Conservation (phyloP, 2,329 filamentous ascomycete species). For the Ophiostoma piceae region DNA sequence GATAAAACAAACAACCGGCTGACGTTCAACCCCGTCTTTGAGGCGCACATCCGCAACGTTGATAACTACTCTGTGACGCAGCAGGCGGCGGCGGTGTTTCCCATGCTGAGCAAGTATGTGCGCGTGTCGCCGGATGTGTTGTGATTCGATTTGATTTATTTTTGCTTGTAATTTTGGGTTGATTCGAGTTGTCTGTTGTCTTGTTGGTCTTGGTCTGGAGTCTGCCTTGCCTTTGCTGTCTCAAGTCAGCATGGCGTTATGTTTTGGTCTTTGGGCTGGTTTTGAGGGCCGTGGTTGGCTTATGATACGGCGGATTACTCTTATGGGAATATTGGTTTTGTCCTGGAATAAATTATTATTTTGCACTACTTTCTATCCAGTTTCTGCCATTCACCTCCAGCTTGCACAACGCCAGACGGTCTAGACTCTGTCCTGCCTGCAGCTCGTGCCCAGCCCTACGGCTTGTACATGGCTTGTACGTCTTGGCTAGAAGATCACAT, state of each 20-base stretch:
- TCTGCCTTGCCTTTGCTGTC: constrained; percentile 8
- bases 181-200: background rate
- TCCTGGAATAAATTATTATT: background rate
- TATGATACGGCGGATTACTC: background rate
- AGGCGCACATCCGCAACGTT: constrained; percentile 52
- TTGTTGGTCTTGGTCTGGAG: background rate
- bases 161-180: background rate
- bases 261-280: background rate
- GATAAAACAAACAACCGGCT: constrained; percentile 4
- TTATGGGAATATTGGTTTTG: background rate
- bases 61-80: constrained; percentile 78
- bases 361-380: too few relatives aligned
- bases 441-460: background rate
- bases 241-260: background rate
- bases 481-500: background rate
- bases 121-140: background rate
- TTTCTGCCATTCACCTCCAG: too few relatives aligned
- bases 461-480: background rate
- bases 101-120: constrained; percentile 40
- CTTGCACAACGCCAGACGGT: background rate
- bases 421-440: background rate
- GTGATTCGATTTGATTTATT: background rate
- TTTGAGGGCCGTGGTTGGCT: background rate
- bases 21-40: constrained; percentile 21
- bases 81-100: constrained; percentile 58